Evolutionary conservation across 768 basidiomycete genomes (phyloP).

Genomic region (Paxillus rubicundulus): DNA sequence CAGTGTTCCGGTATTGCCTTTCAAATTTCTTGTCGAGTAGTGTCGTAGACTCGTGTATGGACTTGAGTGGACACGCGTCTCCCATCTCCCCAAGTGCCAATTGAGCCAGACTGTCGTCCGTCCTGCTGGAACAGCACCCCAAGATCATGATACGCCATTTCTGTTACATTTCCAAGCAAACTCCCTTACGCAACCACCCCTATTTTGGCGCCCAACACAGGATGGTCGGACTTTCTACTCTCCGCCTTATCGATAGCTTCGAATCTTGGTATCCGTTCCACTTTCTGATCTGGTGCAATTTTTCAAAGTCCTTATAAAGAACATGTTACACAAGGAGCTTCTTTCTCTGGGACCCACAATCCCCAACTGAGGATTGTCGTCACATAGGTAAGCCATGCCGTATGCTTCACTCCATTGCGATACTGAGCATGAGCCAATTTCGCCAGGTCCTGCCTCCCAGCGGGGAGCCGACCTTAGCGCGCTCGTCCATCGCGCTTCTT

Average conservation of each 20-base stretch:
- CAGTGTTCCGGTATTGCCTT: not conserved
- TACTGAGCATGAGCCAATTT: conserved; percentile 10
- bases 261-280: conserved; percentile 13
- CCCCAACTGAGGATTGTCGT: conserved; percentile 29
- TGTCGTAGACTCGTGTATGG: conserved; percentile 1
- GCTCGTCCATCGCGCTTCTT: conserved; percentile 76
- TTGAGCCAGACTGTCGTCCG: conserved; percentile 7
- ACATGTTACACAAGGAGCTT: conserved; percentile 11
- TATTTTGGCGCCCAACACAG: conserved; percentile 16
- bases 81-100: not conserved
- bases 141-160: conserved; percentile 22
- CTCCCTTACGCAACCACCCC: conserved; percentile 11
- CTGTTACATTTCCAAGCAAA: conserved; percentile 23
- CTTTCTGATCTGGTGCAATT: conserved; percentile 22
- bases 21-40: conserved; percentile 10
- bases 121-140: conserved; percentile 21
- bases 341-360: conserved; percentile 32
- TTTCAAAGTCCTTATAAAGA: conserved; percentile 31
- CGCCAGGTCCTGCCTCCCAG: conserved; percentile 37
- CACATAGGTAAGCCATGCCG: conserved; percentile 31
- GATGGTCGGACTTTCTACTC: conserved; percentile 23
- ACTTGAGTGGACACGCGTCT: not conserved
- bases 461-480: conserved; percentile 48
- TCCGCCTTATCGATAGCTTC: conserved; percentile 32
- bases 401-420: conserved; percentile 8